Conservation (phyloP, 129 eudicot genomes). For the Flaveria trinervia region DNA sequence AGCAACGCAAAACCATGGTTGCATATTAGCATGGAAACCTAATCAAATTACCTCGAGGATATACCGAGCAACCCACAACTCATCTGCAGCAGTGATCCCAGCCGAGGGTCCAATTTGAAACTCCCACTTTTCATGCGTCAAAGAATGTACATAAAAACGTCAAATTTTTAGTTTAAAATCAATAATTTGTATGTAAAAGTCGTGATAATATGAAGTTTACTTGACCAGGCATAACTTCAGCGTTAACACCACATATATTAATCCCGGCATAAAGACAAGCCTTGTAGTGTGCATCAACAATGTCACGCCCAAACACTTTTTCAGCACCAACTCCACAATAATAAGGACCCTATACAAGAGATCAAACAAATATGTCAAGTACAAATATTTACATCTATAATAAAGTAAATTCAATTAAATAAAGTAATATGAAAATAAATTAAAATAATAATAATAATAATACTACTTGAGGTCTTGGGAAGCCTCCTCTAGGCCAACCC, state of each 20-base stretch:
- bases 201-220: slow-evolving; percentile 25
- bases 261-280: slow-evolving; percentile 87
- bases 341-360: slow-evolving; percentile 63
- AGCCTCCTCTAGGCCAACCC: slow-evolving; percentile 87
- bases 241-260: slow-evolving; percentile 75
- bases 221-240: slow-evolving; percentile 94
- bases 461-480: slow-evolving; percentile 68
- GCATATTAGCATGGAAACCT: background rate
- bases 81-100: slow-evolving; percentile 86
- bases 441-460: background rate
- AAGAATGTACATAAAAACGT: background rate
- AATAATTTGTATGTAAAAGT: background rate
- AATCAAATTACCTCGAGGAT: slow-evolving; percentile 63
- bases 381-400: background rate
- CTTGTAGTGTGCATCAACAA: slow-evolving; percentile 82
- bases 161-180: background rate
- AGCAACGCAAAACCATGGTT: background rate
- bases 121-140: slow-evolving; percentile 64
- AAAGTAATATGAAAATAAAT: background rate
- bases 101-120: slow-evolving; percentile 88
- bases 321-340: slow-evolving; percentile 90
- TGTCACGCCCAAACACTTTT: slow-evolving; percentile 81
- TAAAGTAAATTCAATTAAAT: background rate
- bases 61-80: slow-evolving; percentile 89
- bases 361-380: background rate